phyloP scores from a whole-genome alignment of 1,139 yeast genomes.

The Zygosaccharomyces pseudobailii region DNA sequence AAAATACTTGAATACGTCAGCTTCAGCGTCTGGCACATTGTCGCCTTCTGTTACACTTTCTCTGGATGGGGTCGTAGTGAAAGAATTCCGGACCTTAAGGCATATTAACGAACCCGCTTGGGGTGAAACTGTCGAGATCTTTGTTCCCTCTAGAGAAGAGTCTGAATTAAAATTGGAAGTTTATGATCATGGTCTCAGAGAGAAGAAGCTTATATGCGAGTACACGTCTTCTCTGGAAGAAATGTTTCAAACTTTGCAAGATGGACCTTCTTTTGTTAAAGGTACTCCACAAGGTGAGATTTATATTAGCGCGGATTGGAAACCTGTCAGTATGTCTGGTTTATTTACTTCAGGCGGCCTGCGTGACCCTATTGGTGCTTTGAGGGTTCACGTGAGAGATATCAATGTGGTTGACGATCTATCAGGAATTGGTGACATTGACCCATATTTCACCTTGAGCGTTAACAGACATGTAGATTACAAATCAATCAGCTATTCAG shows the following conservation, averaged over 20 bases:
- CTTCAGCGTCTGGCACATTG: slow-evolving; percentile 62
- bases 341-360: slow-evolving; percentile 42
- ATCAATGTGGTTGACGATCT: slow-evolving; percentile 43
- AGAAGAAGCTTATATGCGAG: slow-evolving; percentile 39
- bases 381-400: slow-evolving; percentile 53
- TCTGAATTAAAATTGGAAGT: slow-evolving; percentile 52
- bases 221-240: slow-evolving; percentile 51
- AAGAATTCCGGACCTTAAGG: slow-evolving; percentile 55
- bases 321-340: slow-evolving; percentile 60
- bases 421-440: slow-evolving; percentile 65
- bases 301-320: slow-evolving; percentile 55
- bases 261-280: slow-evolving; percentile 46
- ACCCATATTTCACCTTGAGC: slow-evolving; percentile 61
- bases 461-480: slow-evolving; percentile 55
- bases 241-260: slow-evolving; percentile 50
- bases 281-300: slow-evolving; percentile 47
- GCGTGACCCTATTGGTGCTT: slow-evolving; percentile 53
- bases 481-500: slow-evolving; percentile 52
- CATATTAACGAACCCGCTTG: slow-evolving; percentile 68
- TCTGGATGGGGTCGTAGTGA: slow-evolving; percentile 50
- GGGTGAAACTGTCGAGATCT: slow-evolving; percentile 57
- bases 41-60: slow-evolving; percentile 68
- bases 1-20: slow-evolving; percentile 58
- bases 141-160: slow-evolving; percentile 55
- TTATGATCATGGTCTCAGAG: slow-evolving; percentile 47